These are phyloP conservation scores for Dioszegia hungarica DNA, from an alignment of 768 basidiomycete species.

Conservation along the genomic window DNA sequence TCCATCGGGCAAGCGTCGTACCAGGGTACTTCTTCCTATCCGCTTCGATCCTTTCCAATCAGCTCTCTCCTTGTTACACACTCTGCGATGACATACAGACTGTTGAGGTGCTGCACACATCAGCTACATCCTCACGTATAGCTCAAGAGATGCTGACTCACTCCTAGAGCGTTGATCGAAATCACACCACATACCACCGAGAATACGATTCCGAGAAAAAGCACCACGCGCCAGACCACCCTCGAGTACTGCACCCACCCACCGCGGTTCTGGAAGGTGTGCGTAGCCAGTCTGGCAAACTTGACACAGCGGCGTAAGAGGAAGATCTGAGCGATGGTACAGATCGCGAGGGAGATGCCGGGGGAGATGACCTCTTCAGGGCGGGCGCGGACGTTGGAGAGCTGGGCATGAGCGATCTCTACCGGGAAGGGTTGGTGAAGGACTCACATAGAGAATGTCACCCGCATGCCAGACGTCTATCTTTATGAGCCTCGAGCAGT, in stretches of 20 bases:
- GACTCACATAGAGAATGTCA: slow-evolving; percentile 19
- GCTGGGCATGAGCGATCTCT: slow-evolving; percentile 5
- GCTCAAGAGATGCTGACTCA: slow-evolving; percentile 1
- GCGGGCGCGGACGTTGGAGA: slow-evolving; percentile 9
- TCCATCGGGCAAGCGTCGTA: background rate
- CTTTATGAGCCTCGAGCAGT: slow-evolving; percentile 28
- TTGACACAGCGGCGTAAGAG: slow-evolving; percentile 16
- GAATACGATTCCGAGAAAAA: slow-evolving; percentile 8
- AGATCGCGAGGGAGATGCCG: slow-evolving; percentile 15
- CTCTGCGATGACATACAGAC: background rate
- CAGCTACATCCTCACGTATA: background rate
- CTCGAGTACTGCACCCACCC: background rate
- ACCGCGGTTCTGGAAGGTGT: background rate
- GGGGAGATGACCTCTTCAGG: slow-evolving; percentile 24
- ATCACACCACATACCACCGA: slow-evolving; percentile 6
- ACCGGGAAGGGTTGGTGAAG: background rate
- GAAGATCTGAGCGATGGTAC: slow-evolving; percentile 21
- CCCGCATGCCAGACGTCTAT: slow-evolving; percentile 12
- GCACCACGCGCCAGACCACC: slow-evolving; percentile 1
- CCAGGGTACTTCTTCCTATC: background rate
- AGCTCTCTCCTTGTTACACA: background rate
- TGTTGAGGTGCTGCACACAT: slow-evolving; percentile 1
- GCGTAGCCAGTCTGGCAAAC: slow-evolving; percentile 1
- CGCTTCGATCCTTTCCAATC: slow-evolving; percentile 3
- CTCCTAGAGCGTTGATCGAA: background rate